Evolutionary conservation across 805 yeast species (phyloP), one percentile per base, ranked within the genome.

Genomic region (Metschnikowia aberdeeniae): DNA sequence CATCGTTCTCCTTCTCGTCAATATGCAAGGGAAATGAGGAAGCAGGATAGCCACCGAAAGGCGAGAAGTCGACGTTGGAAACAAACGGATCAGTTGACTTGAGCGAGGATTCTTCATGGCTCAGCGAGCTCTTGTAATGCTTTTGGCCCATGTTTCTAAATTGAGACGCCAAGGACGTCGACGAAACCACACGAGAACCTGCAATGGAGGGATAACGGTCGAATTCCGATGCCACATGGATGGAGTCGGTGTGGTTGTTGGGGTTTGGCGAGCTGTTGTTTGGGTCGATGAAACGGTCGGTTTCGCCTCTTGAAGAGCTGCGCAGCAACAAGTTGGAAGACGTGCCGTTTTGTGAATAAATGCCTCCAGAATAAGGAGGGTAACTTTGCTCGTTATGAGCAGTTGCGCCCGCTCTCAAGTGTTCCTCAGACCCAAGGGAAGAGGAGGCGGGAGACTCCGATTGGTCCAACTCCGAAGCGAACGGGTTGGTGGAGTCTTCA

Each of bases 41-140:
- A 7, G 96, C 95, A 0, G 99, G 98, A 64, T 87, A 92, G 12
- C 98, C 98, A 42, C 98, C 99, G 68, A 92, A 92, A 3, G 98
- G 99, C 39, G 86, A 80, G 53, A 82, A 82, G 58, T 85, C 93
- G 19, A 66, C 57, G 19, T 82, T 76, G 57, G 75, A 82, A 13
- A 60, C 54, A 38, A 68, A 64, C 6, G 71, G 70, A 46, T 60
- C 62, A 6, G 59, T 42, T 14, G 58, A 44, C 12, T 56, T 53
- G 19, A 54, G 51, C 12, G 64, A 50, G 24, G 58, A 50, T 35
- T 51, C 57, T 35, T 59, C 62, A 27, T 55, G 60, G 38, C 46
- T 41, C 43, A 38, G 43, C 17, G 46, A 29, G 39, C 44, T 34
- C 31, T 43, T 44, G 33, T 43, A 37, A 35, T 50, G 50, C 30